phyloP scores from a whole-genome alignment of 2,329 filamentous ascomycete genomes.

The Alternaria viburni region DNA sequence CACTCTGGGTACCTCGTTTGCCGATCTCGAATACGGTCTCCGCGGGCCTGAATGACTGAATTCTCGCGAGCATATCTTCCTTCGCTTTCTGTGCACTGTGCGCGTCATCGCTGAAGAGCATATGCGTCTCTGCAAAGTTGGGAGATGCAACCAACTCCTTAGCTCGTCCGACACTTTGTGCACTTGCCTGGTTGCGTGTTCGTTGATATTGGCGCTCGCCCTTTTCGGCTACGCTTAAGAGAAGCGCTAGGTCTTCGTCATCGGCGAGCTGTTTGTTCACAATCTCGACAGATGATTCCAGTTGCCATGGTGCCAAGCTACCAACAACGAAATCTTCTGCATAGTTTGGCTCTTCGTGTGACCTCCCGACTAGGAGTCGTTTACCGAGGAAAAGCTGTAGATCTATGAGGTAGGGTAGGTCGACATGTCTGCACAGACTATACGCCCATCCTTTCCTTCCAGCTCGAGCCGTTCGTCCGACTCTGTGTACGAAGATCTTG shows the following conservation, averaged over 20 bases:
- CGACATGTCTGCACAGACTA: slow-evolving; percentile 84
- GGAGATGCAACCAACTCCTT: slow-evolving; percentile 76
- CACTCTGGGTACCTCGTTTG: slow-evolving; percentile 66
- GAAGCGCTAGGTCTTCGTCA: slow-evolving; percentile 72
- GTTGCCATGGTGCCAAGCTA: slow-evolving; percentile 70
- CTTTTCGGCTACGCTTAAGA: slow-evolving; percentile 78
- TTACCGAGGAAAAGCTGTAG: slow-evolving; percentile 93
- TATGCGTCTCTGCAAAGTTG: slow-evolving; percentile 76
- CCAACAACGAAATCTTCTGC: slow-evolving; percentile 86
- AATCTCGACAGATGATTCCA: slow-evolving; percentile 82
- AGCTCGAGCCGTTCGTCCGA: slow-evolving; percentile 93
- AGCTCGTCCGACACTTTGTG: slow-evolving; percentile 85
- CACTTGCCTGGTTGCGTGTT: slow-evolving; percentile 87
- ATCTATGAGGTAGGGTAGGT: slow-evolving; percentile 91
- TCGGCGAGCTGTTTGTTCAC: slow-evolving; percentile 79
- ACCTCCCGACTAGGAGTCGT: slow-evolving; percentile 76
- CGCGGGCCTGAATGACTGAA: slow-evolving; percentile 85
- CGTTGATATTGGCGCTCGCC: slow-evolving; percentile 92
- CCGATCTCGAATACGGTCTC: slow-evolving; percentile 98
- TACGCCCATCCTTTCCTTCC: slow-evolving; percentile 94
- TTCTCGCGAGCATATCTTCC: slow-evolving; percentile 84
- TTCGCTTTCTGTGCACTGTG: slow-evolving; percentile 71
- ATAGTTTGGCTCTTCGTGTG: slow-evolving; percentile 68
- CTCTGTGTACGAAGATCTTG: slow-evolving; percentile 95
- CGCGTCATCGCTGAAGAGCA: slow-evolving; percentile 70